These are phyloP conservation scores for Aurifilum marmelostoma DNA, from an alignment of 2,329 filamentous ascomycete genomes.

Conservation along the genomic window DNA sequence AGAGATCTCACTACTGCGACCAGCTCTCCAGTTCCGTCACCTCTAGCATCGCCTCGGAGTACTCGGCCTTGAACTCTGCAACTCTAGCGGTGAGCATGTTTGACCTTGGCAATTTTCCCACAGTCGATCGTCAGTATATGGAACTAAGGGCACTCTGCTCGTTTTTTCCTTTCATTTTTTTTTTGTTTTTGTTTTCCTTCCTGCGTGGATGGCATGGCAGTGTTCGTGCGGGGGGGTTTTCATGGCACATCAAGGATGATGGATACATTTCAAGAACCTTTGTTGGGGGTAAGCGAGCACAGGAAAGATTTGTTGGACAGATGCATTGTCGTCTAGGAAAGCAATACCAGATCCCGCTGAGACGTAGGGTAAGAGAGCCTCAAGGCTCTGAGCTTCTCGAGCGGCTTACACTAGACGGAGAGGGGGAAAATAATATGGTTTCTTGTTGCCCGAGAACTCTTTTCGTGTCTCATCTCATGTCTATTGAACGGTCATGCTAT, in stretches of 20 bases:
- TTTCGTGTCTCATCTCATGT: not conserved
- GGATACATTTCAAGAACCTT: constrained; percentile 1
- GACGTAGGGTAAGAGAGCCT: not conserved
- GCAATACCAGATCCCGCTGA: not conserved
- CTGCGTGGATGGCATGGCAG: not conserved
- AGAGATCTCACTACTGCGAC: constrained; percentile 8
- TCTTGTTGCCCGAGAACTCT: not conserved
- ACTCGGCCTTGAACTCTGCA: not conserved
- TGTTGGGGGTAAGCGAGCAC: not conserved
- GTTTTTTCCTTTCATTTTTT: not conserved
- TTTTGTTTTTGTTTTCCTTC: no score
- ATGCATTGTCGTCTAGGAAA: constrained; percentile 1
- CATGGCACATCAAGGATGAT: not conserved
- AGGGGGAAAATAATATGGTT: not conserved
- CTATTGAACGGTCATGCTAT: not conserved
- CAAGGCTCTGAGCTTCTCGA: not conserved
- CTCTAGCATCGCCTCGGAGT: constrained; percentile 15
- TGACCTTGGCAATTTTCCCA: not conserved
- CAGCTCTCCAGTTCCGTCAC: constrained; percentile 1
- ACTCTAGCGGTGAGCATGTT: not conserved
- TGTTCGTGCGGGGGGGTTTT: not conserved
- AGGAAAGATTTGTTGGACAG: not conserved
- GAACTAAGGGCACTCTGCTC: not conserved
- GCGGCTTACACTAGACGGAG: constrained; percentile 2
- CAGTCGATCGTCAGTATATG: not conserved